Base-by-base conservation (phyloP, 257 asterid species). In the Rauvolfia tetraphylla region DNA sequence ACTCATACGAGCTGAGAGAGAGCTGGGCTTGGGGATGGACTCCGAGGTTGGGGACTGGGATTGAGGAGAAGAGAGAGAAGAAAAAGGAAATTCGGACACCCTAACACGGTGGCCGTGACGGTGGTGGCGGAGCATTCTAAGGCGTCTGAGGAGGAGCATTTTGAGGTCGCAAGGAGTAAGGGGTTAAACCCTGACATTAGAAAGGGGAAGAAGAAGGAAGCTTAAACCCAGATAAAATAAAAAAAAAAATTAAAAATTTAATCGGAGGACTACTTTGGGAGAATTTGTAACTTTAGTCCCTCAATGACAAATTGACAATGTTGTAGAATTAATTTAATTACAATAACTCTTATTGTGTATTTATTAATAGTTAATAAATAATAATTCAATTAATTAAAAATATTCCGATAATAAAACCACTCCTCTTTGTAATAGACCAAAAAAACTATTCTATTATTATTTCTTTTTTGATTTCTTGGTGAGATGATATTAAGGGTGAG, bases 1-100 rank as follows among this genome's bases (percentile, higher is more conserved):
- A 87, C 89, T 88, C 98, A 94, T 85, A 62, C 98, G 93, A 58
- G 96, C 88, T 58, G 98, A 94, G 53, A 94, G 88, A 6, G 97
- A 86, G 41, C 91, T 73, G 34, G 97, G 96, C 63, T 90, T 83
- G 25, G 84, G 78, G 67, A 87, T 29, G 71, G 90, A 38, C 29
- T 81, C 48, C 2, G 89, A 71, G 78, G 73, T 69, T 59, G 62
- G 69, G 69, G 49, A 78, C 79, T 59, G 87, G 73, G 89, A 67
- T 70, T 83, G 75, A 51, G 94, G 73, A 56, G 89, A 79, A 79
- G 78, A 86, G 75, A 48, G 78, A 74, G 86, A 62, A 78, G 78
- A 68, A 61, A 75, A 78, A 51, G 53, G 81, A n/a, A 56, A 20
- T 56, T 41, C 20, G 48, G 72, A 65, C 61, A 54, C 34, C 5